A percentile compares a stretch with the other conserved stretches of the same genome.
Evolutionary conservation across 2,329 filamentous ascomycete genomes (phyloP).

Genomic region (Diaporthe ilicicola): DNA sequence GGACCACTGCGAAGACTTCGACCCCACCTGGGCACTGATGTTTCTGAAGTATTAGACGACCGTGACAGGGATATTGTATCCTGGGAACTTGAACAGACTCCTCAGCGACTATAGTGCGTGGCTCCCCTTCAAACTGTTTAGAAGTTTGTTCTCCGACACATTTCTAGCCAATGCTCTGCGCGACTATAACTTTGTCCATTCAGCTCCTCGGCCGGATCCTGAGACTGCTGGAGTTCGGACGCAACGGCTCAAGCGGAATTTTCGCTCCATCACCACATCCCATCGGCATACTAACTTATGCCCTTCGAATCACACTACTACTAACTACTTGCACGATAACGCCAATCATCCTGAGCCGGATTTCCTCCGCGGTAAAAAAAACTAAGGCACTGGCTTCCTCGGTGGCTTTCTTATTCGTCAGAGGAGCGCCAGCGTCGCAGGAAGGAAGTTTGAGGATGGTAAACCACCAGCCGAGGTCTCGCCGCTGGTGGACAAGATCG

Average conservation of each 20-base stretch:
- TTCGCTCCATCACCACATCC: not conserved
- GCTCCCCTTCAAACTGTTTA: not conserved
- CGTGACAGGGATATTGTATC: not conserved
- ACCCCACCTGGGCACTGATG: not conserved
- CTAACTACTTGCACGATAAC: not conserved
- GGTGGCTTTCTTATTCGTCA: not conserved
- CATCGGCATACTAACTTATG: not conserved
- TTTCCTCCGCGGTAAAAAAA: not conserved
- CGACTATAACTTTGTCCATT: not conserved
- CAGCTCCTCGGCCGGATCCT: not conserved
- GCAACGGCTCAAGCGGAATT: not conserved
- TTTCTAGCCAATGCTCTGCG: not conserved
- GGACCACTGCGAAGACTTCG: not conserved
- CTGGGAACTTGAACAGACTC: not conserved
- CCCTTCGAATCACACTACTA: not conserved
- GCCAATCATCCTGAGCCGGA: not conserved
- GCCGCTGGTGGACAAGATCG: not conserved
- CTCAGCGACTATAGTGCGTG: not conserved
- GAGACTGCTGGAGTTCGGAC: not conserved
- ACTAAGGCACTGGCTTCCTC: not conserved
- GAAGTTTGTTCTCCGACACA: not conserved
- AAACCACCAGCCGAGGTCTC: not conserved
- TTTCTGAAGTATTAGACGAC: not conserved
- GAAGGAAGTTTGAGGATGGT: not conserved
- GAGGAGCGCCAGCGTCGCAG: not conserved